Evolutionary conservation across 1,284 basidiomycete species (phyloP).

Genomic region (Cryptococcus neoformans): DNA sequence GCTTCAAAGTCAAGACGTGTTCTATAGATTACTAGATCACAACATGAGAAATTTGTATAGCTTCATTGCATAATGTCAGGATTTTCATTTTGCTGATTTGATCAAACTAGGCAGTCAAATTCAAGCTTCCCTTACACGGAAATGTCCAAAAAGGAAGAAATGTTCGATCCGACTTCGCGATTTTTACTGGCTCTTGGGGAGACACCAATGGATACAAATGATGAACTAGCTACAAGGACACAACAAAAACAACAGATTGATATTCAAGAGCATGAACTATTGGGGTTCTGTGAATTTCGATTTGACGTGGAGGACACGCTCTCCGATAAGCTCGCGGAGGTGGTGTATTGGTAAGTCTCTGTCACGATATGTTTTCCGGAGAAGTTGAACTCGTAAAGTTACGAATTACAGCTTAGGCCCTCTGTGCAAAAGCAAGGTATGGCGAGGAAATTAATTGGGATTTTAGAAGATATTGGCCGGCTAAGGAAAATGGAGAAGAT

Average conservation of each 20-base stretch:
- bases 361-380: background rate
- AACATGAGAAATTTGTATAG: background rate
- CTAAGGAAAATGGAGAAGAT: constrained; percentile 37
- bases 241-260: background rate
- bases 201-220: background rate
- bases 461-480: constrained; percentile 35
- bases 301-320: constrained; percentile 48
- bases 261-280: constrained; percentile 13
- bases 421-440: constrained; percentile 26
- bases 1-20: background rate
- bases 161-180: constrained; percentile 39
- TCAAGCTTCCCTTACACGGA: constrained; percentile 29
- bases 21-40: background rate
- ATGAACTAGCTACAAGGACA: background rate
- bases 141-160: constrained; percentile 34
- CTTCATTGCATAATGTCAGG: background rate
- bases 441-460: constrained; percentile 27
- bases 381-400: constrained; percentile 22
- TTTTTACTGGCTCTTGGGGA: constrained; percentile 22
- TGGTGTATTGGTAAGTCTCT: constrained; percentile 40
- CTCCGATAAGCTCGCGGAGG: constrained; percentile 31
- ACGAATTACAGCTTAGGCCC: constrained; percentile 39
- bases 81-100: constrained; percentile 2
- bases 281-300: constrained; percentile 45
- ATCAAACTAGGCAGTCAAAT: constrained; percentile 9